A percentile compares a stretch with the other conserved stretches of the same genome.
Evolutionary conservation across 2,329 filamentous ascomycete genomes (phyloP).

Genomic region (Tolypocladium amazonense): DNA sequence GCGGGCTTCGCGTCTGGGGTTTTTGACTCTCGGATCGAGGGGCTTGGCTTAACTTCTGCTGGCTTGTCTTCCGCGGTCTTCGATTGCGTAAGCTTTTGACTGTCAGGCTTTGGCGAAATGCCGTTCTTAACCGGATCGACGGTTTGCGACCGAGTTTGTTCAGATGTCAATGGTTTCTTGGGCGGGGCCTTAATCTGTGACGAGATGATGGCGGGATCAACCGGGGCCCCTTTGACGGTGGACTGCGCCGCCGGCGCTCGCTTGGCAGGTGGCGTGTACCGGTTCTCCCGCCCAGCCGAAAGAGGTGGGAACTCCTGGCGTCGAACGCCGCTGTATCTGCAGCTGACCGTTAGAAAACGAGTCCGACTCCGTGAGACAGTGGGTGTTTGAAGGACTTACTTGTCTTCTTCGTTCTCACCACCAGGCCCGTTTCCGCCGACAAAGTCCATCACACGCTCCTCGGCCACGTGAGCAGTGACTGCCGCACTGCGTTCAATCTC

Average conservation of each 20-base stretch:
- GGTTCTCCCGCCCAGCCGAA: slow-evolving; percentile 40
- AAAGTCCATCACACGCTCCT: slow-evolving; percentile 70
- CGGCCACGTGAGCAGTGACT: slow-evolving; percentile 73
- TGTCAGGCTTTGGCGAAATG: slow-evolving; percentile 14
- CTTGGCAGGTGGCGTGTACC: slow-evolving; percentile 85
- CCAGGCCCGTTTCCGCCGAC: slow-evolving; percentile 53
- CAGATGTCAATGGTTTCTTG: slow-evolving; percentile 22
- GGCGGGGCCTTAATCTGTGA: slow-evolving; percentile 53
- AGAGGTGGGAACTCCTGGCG: slow-evolving; percentile 66
- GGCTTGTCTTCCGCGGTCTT: slow-evolving; percentile 22
- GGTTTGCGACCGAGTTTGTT: slow-evolving; percentile 13
- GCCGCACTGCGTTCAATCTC: slow-evolving; percentile 76
- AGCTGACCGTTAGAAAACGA: slow-evolving; percentile 9
- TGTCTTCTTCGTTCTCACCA: slow-evolving; percentile 83
- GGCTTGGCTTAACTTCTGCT: slow-evolving; percentile 15
- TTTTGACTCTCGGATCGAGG: slow-evolving; percentile 16
- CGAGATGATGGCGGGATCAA: slow-evolving; percentile 85
- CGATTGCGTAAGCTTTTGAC: slow-evolving; percentile 14
- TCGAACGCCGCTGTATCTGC: slow-evolving; percentile 82
- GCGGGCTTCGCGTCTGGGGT: slow-evolving; percentile 16
- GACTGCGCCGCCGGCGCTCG: slow-evolving; percentile 67
- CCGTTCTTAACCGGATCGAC: slow-evolving; percentile 20
- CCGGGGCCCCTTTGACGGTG: slow-evolving; percentile 64
- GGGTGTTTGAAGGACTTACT: slow-evolving; percentile 35
- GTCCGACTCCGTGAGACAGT: background rate